Evolutionary conservation across 148 eudicot species (phyloP).

Genomic region (Polygonum maritimum): DNA sequence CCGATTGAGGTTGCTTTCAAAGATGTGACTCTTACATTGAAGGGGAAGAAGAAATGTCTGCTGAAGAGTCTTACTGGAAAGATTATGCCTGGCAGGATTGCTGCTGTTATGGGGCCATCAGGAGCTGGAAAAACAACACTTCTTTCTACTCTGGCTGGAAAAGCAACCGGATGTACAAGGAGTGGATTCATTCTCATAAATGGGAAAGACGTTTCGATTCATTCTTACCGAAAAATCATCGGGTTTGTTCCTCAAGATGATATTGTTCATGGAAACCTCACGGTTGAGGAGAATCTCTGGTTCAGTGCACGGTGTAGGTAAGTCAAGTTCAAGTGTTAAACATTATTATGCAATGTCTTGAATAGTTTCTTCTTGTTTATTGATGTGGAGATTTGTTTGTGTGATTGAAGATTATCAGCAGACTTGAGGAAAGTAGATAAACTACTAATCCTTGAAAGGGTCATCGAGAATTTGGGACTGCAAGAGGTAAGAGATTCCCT

Average conservation of each 20-base stretch:
- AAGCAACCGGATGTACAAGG: conserved; percentile 48
- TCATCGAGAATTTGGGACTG: conserved; percentile 37
- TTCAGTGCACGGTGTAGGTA: conserved; percentile 86
- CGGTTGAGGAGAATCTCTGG: conserved; percentile 76
- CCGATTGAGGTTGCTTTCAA: conserved; percentile 48
- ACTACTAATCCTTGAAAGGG: conserved; percentile 38
- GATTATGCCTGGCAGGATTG: conserved; percentile 52
- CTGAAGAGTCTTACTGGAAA: conserved; percentile 60
- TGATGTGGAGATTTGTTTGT: background rate
- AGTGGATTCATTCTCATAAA: conserved; percentile 55
- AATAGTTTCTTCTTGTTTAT: background rate
- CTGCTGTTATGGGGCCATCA: conserved; percentile 84
- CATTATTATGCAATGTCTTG: background rate
- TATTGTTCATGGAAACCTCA: conserved; percentile 74
- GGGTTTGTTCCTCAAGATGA: conserved; percentile 92
- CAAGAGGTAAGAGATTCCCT: conserved; percentile 37
- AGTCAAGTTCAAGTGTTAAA: background rate
- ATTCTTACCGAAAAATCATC: conserved; percentile 55
- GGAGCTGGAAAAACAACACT: conserved; percentile 82
- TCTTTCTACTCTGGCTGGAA: conserved; percentile 66
- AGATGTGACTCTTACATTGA: conserved; percentile 56
- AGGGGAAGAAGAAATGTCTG: conserved; percentile 50
- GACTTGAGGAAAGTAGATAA: conserved; percentile 24
- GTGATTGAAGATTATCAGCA: conserved; percentile 29
- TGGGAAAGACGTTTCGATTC: conserved; percentile 48